A percentile compares a stretch with the other conserved stretches of the same genome.
These are phyloP conservation scores for Aspergillus campestris DNA, from an alignment of 495 filamentous ascomycete species.

Conservation along the genomic window DNA sequence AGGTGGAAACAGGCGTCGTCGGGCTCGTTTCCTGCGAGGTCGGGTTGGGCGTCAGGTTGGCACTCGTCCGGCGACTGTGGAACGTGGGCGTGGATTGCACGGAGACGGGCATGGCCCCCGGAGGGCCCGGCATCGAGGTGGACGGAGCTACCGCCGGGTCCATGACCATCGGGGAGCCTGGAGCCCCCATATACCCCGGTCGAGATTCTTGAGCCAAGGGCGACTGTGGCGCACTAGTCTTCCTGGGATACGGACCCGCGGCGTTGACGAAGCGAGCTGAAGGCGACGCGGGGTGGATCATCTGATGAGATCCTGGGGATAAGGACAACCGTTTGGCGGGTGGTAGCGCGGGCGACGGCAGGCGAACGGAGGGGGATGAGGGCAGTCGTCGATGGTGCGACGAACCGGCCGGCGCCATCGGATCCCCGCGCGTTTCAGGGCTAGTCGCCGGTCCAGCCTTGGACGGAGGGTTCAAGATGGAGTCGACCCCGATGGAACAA, in stretches of 20 bases:
- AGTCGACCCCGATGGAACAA: slow-evolving; percentile 43
- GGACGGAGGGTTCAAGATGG: slow-evolving; percentile 40
- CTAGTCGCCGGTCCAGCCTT: slow-evolving; percentile 14
- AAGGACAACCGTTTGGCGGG: slow-evolving; percentile 23
- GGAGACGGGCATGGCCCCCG: slow-evolving; percentile 25
- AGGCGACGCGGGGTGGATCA: slow-evolving; percentile 61
- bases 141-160: slow-evolving; percentile 21
- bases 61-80: slow-evolving; percentile 35
- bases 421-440: slow-evolving; percentile 18
- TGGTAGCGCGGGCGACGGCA: slow-evolving; percentile 24
- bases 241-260: slow-evolving; percentile 31
- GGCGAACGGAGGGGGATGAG: slow-evolving; percentile 25
- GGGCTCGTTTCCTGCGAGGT: slow-evolving; percentile 50
- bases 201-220: slow-evolving; percentile 34
- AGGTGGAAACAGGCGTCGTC: slow-evolving; percentile 43
- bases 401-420: slow-evolving; percentile 13
- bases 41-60: slow-evolving; percentile 29
- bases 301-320: slow-evolving; percentile 38
- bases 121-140: slow-evolving; percentile 19
- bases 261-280: slow-evolving; percentile 31
- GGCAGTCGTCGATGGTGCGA: slow-evolving; percentile 25
- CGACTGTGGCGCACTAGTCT: slow-evolving; percentile 40
- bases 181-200: slow-evolving; percentile 16
- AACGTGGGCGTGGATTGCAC: slow-evolving; percentile 34
- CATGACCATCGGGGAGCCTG: slow-evolving; percentile 22